Evolutionary conservation across 2,329 filamentous ascomycete genomes (phyloP), one percentile per base, ranked within the genome.

Genomic region (Penicillium janthinellum): DNA sequence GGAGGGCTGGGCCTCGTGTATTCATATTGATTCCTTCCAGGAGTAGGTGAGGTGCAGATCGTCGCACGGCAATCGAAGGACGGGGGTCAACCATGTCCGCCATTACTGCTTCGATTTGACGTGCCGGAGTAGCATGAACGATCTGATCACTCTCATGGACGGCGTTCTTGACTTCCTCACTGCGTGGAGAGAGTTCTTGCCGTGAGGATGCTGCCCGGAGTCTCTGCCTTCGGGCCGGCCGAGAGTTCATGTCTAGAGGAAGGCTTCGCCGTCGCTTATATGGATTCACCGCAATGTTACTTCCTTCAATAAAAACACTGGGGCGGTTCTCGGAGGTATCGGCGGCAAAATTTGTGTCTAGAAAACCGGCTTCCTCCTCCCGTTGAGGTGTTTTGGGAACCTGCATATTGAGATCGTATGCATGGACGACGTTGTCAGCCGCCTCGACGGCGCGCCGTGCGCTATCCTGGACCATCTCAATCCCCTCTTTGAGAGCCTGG

Each of bases 331-430:
- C 77, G 42, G 67, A 58, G 10, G 58, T 58, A 14, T 67, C 63
- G 31, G 67, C 57, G 12, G 67, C 63, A 38, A 67, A 68, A 15
- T 66, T 65, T 8, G 68, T 63, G 10, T 68, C 64, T 17, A 74
- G 65, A 20, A 72, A 68, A 5, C 77, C 75, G 44, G 71, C 71
- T 8, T 78, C 76, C 15, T 78, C 76, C 15, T 75, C 78, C 38
- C 78, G 77, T 47, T 79, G 73, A 7, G 84, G 85, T 12, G 83
- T 86, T 63, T 88, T 86, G n/a, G 88, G 88, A 44, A 91, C 82
- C 66, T 88, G 85, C 86, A 90, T 89, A 69, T 90, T 88, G 74
- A 90, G 84, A 69, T 90, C 88, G 67, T 90, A 90, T 12, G 88
- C 88, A 73, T 90, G 87, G 10, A 91, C 88, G 17, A 91, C 88